Conservation (phyloP, 768 basidiomycete species). For the Tylopilus sp. region DNA sequence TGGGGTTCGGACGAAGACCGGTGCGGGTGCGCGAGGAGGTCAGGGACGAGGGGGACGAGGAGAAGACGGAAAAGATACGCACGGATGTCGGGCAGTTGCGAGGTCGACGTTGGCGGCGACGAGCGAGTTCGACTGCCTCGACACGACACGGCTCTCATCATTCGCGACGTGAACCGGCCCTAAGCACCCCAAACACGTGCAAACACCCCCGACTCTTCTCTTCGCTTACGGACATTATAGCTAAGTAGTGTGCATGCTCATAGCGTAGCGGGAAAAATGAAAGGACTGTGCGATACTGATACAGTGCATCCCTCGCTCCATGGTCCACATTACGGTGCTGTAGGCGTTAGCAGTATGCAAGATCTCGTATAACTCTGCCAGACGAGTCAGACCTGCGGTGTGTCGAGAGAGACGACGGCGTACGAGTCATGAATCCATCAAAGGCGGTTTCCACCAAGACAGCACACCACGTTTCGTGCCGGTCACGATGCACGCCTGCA, state of each 20-base stretch:
- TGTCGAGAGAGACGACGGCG: conserved; percentile 4
- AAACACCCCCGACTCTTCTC: conserved; percentile 14
- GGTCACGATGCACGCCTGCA: conserved; percentile 43
- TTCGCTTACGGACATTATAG: conserved; percentile 28
- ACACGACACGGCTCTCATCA: conserved; percentile 21
- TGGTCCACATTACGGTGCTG: conserved; percentile 26
- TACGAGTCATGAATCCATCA: conserved; percentile 29
- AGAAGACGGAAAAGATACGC: conserved; percentile 10
- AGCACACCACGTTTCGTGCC: conserved; percentile 54
- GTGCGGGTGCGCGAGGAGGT: conserved; percentile 17
- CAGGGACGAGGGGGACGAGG: neutral
- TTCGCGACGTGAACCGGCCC: conserved; percentile 31
- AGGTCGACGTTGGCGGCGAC: conserved; percentile 30
- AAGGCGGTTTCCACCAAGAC: conserved; percentile 51
- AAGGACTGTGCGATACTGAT: conserved; percentile 29
- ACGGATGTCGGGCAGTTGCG: conserved; percentile 17
- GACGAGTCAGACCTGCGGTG: conserved; percentile 10
- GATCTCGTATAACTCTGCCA: conserved; percentile 18
- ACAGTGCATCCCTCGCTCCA: conserved; percentile 25
- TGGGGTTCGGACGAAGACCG: conserved; percentile 16
- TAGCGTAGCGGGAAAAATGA: conserved; percentile 15
- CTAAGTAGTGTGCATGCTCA: conserved; percentile 18
- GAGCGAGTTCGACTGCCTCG: conserved; percentile 26
- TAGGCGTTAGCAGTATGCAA: conserved; percentile 32
- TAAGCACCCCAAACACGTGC: conserved; percentile 32